These are phyloP conservation scores for Sanghuangporus sanghuang DNA, from an alignment of 1,284 basidiomycete species.

Conservation along the genomic window DNA sequence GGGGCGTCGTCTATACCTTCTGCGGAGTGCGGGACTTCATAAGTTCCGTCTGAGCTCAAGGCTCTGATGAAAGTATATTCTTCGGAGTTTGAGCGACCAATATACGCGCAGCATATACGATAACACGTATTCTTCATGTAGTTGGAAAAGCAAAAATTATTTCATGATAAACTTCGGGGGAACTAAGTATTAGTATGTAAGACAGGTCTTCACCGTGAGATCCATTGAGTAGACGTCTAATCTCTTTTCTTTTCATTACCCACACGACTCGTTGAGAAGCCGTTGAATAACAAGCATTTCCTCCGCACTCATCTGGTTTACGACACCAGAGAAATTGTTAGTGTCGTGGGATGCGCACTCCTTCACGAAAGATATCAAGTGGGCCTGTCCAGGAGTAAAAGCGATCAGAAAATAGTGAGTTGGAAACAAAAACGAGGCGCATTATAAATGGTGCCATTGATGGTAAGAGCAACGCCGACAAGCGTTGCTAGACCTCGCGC, in stretches of 20 bases:
- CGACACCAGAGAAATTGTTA: constrained; percentile 59
- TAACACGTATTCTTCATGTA: too few relatives aligned
- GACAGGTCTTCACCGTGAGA: neutral
- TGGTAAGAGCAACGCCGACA: neutral
- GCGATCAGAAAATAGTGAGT: constrained; percentile 24
- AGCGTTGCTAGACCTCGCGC: neutral
- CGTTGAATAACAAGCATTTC: constrained; percentile 65
- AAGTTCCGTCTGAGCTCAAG: neutral
- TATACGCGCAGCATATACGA: neutral
- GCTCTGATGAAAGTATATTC: neutral
- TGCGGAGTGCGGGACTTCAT: neutral
- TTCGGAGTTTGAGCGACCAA: neutral
- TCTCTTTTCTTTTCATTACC: neutral
- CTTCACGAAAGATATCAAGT: constrained; percentile 63
- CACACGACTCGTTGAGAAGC: constrained; percentile 32
- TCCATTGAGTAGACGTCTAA: neutral
- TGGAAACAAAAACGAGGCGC: neutral
- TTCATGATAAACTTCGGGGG: neutral
- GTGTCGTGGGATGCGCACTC: constrained; percentile 64
- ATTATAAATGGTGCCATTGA: neutral
- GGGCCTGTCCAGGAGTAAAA: constrained; percentile 39
- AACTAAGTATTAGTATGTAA: neutral
- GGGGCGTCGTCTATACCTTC: neutral
- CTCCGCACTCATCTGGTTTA: constrained; percentile 60
- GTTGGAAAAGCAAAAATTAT: too few relatives aligned